Evolutionary conservation across 1,284 basidiomycete species (phyloP), one percentile per base, ranked within the genome.

Genomic region (Bjerkandera adusta): DNA sequence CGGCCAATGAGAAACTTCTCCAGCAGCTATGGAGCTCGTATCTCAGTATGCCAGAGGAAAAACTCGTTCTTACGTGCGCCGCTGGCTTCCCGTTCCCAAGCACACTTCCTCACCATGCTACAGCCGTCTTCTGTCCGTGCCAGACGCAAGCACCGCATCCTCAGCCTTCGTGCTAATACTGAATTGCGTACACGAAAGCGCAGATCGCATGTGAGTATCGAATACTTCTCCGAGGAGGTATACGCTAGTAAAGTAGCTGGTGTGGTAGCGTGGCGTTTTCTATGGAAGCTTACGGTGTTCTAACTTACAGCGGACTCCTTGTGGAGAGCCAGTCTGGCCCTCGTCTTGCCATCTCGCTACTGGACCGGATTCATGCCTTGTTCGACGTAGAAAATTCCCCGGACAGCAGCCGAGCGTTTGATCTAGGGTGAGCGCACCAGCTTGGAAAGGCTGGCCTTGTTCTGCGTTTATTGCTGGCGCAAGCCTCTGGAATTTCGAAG

Each of bases 61-160:
- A 85, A 55, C 78, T 83, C 36, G 71, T 94, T 10, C 65, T 94
- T 47, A 76, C 87, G 92, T 92, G 64, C 33, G 46, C 12, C 22
- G 15, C n/a, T 27, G 21, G 8, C 25, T 44, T 32, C 49, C 7
- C 22, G 25, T 30, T 24, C 37, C 33, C 48, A 22, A 39, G 30
- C 26, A 20, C 5, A 30, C 39, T 41, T 18, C 8, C 25, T 22
- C 15, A 43, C 36, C 25, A 62, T 53, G 58, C 56, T 52, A 36
- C 61, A 92, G 90, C 57, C 88, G 91, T 25, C 68, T 92, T 18
- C 69, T 93, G 16, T 73, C 76, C 36, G 86, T 83, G 22, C 75
- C 77, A 33, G 89, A 93, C 61, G 53, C 69, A 35, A 73, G 73
- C 25, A 83, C 81, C 4, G 71, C 85, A 21, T 57, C 81, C 4